phyloP scores from a whole-genome alignment of 805 yeast genomes.

The Candida ortonii region DNA sequence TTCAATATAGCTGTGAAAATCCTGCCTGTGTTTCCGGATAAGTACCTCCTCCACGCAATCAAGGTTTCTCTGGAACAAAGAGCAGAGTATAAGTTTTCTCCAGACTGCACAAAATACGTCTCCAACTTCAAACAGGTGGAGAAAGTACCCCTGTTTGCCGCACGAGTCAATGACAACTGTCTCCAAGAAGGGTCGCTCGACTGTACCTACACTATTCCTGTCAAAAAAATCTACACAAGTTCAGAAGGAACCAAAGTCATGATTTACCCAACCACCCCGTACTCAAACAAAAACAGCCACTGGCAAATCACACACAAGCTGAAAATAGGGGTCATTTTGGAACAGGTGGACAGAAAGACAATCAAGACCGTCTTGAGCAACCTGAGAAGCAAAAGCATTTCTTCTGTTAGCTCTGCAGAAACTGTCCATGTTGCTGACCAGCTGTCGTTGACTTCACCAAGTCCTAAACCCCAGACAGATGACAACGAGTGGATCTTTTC shows the following conservation, averaged over 20 bases:
- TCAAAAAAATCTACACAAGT: slow-evolving; percentile 11
- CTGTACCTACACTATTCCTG: slow-evolving; percentile 5
- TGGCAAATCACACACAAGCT: slow-evolving; percentile 24
- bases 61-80: slow-evolving; percentile 25
- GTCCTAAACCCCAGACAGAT: slow-evolving; percentile 4
- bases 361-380: neutral
- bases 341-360: too few relatives aligned
- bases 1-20: slow-evolving; percentile 20
- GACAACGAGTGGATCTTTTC: slow-evolving; percentile 22
- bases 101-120: slow-evolving; percentile 4
- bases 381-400: slow-evolving; percentile 6
- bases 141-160: slow-evolving; percentile 16
- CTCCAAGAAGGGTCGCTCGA: slow-evolving; percentile 5
- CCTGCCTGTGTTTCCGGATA: slow-evolving; percentile 21
- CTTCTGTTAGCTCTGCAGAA: slow-evolving; percentile 8
- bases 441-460: neutral
- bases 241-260: slow-evolving; percentile 3
- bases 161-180: slow-evolving; percentile 1
- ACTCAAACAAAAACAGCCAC: slow-evolving; percentile 13
- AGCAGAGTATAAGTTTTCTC: slow-evolving; percentile 14
- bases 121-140: slow-evolving; percentile 13
- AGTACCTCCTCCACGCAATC: slow-evolving; percentile 23
- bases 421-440: slow-evolving; percentile 8
- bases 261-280: slow-evolving; percentile 23
- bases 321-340: slow-evolving; percentile 12